A percentile compares a stretch with the other conserved stretches of the same genome.
phyloP scores from a whole-genome alignment of 768 basidiomycete genomes.

The Hericium erinaceus region DNA sequence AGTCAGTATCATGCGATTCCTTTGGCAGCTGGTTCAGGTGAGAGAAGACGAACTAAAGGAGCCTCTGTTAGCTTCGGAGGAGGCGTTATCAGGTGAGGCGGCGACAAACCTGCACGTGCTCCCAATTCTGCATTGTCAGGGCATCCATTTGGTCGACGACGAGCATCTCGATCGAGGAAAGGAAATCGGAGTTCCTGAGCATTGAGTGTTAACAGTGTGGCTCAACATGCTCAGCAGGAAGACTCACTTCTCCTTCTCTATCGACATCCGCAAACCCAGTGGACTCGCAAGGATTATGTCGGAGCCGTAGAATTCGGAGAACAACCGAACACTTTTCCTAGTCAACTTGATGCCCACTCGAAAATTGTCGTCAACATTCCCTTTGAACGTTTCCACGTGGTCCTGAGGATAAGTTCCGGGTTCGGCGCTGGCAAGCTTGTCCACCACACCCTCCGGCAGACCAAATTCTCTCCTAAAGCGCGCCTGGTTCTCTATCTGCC shows the following conservation, averaged over 20 bases:
- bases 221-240: neutral
- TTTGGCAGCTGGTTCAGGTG: constrained; percentile 85
- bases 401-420: constrained; percentile 76
- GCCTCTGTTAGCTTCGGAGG: neutral
- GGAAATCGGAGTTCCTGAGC: constrained; percentile 78
- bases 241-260: constrained; percentile 88
- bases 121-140: constrained; percentile 98
- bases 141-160: constrained; percentile 91
- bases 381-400: constrained; percentile 88
- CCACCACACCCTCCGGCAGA: constrained; percentile 66
- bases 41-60: constrained; percentile 67
- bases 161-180: constrained; percentile 87
- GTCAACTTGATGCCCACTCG: constrained; percentile 89
- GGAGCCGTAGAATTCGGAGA: constrained; percentile 81
- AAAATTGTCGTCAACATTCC: constrained; percentile 97
- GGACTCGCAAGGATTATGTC: constrained; percentile 94
- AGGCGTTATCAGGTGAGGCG: neutral
- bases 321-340: constrained; percentile 84
- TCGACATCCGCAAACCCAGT: constrained; percentile 79
- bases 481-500: constrained; percentile 81
- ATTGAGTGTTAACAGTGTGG: neutral
- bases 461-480: constrained; percentile 81
- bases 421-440: constrained; percentile 69
- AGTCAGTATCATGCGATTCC: constrained; percentile 89
- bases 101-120: constrained; percentile 75